Base-by-base conservation (phyloP, 2,329 filamentous ascomycete genomes). In the Diplodia seriata region DNA sequence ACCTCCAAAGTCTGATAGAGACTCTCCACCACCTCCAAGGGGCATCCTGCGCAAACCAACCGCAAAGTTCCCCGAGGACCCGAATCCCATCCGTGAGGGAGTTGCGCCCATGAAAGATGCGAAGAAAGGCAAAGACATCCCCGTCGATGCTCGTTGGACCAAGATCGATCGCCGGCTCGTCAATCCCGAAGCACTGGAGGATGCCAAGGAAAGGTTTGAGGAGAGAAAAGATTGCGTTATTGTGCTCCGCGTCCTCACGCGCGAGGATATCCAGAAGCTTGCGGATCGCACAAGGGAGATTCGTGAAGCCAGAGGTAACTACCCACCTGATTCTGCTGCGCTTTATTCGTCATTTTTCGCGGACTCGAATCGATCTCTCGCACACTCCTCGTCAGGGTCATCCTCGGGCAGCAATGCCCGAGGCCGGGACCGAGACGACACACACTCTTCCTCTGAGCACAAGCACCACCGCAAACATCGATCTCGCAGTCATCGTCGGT, bases 171-270 rank as follows among this genome's bases (percentile, higher is more conserved):
- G 94, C 68, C 89, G 90, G 72, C 86, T 97, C 67, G 94, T 98
- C 73, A 97, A 96, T 73, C 93, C 94, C 0, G 91, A 94, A 72
- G 93, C 94, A 0, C 81, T 98, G 56, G 91, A 92, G 68, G 86
- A 91, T 70, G 91, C 91, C n/a, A 91, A 95, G 73, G 94, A 97
- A 81, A 86, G 94, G 36, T 98, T 91, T 72, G 94, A 98, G 79
- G 91, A 96, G 73, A 87, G 93, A n/a, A 87, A 93, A 69, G 93
- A 97, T 75, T 96, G 93, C 78, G 93, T 98, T 69, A 97, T 97
- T 77, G 93, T 97, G 2, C 84, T 98, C 67, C 86, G 94, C 67
- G 94, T 97, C 8, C 79, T 98, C 76, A 91, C 88, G 57, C 92
- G 91, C 78, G 92, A 96, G 72, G 93, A 98, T 75, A 97, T 98